Percentiles rank a stretch among this genome's conserved stretches.
These are phyloP conservation scores for Leccinum rimulosum DNA, from an alignment of 768 basidiomycete genomes.

Conservation along the genomic window DNA sequence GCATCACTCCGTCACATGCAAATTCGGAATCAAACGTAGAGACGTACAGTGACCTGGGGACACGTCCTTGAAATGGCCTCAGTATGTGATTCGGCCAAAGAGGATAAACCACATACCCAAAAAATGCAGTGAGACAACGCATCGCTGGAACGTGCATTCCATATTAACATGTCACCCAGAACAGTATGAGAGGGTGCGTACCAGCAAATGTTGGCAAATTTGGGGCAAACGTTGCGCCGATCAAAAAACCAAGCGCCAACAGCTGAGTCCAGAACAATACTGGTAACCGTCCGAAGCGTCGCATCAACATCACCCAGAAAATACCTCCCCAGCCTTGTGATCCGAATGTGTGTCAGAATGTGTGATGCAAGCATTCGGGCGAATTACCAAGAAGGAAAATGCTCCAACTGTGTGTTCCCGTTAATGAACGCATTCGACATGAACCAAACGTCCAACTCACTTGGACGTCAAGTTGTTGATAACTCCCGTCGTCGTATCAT, in stretches of 20 bases:
- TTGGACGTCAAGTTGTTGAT: conserved; percentile 54
- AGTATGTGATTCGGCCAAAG: neutral
- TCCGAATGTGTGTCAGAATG: conserved; percentile 7
- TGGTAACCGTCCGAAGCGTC: conserved; percentile 30
- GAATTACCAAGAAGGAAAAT: conserved; percentile 44
- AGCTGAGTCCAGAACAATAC: conserved; percentile 36
- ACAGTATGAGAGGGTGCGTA: conserved; percentile 4
- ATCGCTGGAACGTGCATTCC: conserved; percentile 18
- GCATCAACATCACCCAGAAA: conserved; percentile 31
- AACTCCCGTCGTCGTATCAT: conserved; percentile 42
- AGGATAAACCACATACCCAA: conserved; percentile 21
- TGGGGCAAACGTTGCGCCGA: conserved; percentile 52
- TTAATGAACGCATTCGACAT: neutral
- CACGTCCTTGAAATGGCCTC: conserved; percentile 38
- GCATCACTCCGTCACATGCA: neutral
- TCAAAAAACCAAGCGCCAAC: conserved; percentile 44
- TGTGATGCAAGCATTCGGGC: neutral
- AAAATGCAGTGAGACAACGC: conserved; percentile 33
- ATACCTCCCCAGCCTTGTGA: conserved; percentile 30
- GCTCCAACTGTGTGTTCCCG: conserved; percentile 37
- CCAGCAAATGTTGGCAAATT: conserved; percentile 47
- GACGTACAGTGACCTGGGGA: conserved; percentile 43
- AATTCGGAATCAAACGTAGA: conserved; percentile 12
- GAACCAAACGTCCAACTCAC: conserved; percentile 9
- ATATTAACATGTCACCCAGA: neutral